Conservation (phyloP, 257 asterid species). For the Primulina tabacum region DNA sequence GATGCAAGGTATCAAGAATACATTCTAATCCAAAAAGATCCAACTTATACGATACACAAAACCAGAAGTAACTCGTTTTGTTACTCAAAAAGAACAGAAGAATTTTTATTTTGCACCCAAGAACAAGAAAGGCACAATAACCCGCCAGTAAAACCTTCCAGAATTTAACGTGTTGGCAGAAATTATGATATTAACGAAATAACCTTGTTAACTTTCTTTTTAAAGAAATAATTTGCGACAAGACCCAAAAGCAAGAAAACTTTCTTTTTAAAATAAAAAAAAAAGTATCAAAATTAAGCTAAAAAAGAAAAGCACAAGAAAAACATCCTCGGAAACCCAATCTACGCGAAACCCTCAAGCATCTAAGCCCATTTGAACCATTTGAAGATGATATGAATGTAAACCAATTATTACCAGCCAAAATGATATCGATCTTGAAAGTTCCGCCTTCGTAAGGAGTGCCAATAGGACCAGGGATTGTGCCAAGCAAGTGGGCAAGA, state of each 20-base stretch:
- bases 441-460: slow-evolving; percentile 95
- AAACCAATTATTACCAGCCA: slow-evolving; percentile 50
- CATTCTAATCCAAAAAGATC: not conserved
- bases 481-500: slow-evolving; percentile 70
- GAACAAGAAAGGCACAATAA: not conserved
- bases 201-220: not conserved
- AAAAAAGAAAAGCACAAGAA: not conserved
- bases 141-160: not conserved
- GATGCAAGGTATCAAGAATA: not conserved
- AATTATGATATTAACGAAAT: not conserved
- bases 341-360: not conserved
- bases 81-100: not conserved
- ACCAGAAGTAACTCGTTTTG: not conserved
- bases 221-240: not conserved
- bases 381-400: not conserved
- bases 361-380: not conserved
- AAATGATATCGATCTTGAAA: slow-evolving; percentile 85
- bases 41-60: not conserved
- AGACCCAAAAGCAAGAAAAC: not conserved
- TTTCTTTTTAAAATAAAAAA: not conserved
- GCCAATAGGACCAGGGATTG: slow-evolving; percentile 86
- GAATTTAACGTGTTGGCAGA: not conserved
- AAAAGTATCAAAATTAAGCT: not conserved
- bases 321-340: not conserved
- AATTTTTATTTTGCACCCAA: not conserved